Percentiles rank a stretch among this genome's conserved stretches.
Conservation (phyloP, 768 basidiomycete species). For the Russula griseocarnosa region DNA sequence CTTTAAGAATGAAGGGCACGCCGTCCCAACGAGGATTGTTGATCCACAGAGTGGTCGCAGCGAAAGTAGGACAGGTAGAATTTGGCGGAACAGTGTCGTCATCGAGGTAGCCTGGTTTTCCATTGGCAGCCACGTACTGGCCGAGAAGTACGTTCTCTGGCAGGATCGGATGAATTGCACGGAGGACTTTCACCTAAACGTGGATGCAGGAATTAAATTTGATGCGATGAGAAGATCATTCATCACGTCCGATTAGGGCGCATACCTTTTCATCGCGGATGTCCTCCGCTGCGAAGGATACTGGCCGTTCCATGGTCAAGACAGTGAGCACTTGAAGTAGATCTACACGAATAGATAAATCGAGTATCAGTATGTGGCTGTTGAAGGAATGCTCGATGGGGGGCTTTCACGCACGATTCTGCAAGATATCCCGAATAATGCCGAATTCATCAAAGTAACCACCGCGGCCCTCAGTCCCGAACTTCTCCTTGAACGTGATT, state of each 20-base stretch:
- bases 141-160: constrained; percentile 81
- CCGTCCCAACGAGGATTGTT: constrained; percentile 98
- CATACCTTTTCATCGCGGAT: constrained; percentile 96
- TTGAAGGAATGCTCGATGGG: not conserved
- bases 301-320: constrained; percentile 96
- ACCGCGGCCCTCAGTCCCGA: constrained; percentile 99
- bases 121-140: constrained; percentile 84
- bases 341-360: constrained; percentile 47
- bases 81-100: constrained; percentile 91
- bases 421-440: constrained; percentile 94
- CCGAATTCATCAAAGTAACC: constrained; percentile 99
- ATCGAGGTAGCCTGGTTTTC: constrained; percentile 98
- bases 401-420: constrained; percentile 77
- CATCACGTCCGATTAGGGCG: constrained; percentile 1
- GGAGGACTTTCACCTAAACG: constrained; percentile 88
- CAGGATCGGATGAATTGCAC: constrained; percentile 80
- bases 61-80: constrained; percentile 92
- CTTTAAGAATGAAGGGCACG: constrained; percentile 97
- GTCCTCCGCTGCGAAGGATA: constrained; percentile 95
- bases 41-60: constrained; percentile 85
- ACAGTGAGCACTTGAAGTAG: constrained; percentile 92
- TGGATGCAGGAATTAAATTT: constrained; percentile 28
- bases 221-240: not conserved
- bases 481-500: constrained; percentile 99
- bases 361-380: not conserved